Evolutionary conservation across 108 stramenopile genomes (phyloP).

Genomic region (Cyclotella sp.): DNA sequence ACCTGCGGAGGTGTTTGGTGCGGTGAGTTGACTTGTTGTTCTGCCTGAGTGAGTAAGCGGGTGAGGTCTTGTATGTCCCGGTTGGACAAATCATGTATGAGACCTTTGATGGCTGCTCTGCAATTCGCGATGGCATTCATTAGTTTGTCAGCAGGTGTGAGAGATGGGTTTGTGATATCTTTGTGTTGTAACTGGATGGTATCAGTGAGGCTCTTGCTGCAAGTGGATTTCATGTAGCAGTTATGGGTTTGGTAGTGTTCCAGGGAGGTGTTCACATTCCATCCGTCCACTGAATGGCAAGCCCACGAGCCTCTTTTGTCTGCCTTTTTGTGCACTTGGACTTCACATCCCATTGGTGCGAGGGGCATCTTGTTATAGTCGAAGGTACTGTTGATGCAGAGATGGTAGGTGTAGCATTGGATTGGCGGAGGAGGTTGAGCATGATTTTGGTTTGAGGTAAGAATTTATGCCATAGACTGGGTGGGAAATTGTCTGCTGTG

Average conservation of each 20-base stretch:
- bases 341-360: constrained; percentile 45
- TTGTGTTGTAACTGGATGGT: neutral
- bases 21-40: too few relatives aligned
- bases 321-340: constrained; percentile 31
- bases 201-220: neutral
- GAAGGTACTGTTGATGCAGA: constrained; percentile 28
- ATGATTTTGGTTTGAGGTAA: constrained; percentile 44
- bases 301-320: constrained; percentile 10
- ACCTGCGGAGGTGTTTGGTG: too few relatives aligned
- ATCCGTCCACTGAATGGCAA: constrained; percentile 14
- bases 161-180: neutral
- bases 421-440: constrained; percentile 41
- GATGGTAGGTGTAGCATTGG: constrained; percentile 23
- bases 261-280: constrained; percentile 10
- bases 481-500: constrained; percentile 29
- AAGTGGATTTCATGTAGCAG: neutral
- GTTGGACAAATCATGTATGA: too few relatives aligned
- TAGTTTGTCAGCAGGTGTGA: neutral
- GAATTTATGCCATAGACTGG: constrained; percentile 38
- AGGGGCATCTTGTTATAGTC: constrained; percentile 57
- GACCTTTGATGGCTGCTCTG: too few relatives aligned
- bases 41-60: too few relatives aligned
- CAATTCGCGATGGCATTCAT: neutral
- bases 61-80: too few relatives aligned
- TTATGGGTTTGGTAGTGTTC: constrained; percentile 25